Evolutionary conservation across 2,329 filamentous ascomycete species (phyloP).

Genomic region (Didymella keratinophila): DNA sequence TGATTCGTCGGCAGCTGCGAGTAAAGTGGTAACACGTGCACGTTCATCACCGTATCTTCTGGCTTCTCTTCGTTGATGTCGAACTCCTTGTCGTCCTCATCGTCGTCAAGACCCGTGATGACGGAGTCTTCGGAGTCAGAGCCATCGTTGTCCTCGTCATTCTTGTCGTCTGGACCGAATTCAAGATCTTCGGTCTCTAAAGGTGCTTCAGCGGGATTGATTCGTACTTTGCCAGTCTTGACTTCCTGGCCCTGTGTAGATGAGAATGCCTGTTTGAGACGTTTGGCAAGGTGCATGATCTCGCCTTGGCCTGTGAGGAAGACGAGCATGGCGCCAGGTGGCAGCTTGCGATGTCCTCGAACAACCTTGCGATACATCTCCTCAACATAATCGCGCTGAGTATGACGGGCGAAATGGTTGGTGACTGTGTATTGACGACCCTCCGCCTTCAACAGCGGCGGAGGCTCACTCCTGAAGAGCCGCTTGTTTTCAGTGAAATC

Average conservation of each 20-base stretch:
- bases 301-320: slow-evolving; percentile 95
- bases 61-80: slow-evolving; percentile 71
- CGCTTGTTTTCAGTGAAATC: slow-evolving; percentile 86
- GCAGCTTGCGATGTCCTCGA: slow-evolving; percentile 86
- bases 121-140: slow-evolving; percentile 66
- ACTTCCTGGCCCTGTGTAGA: slow-evolving; percentile 57
- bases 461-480: slow-evolving; percentile 75
- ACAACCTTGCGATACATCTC: slow-evolving; percentile 89
- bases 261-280: slow-evolving; percentile 73
- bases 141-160: slow-evolving; percentile 55
- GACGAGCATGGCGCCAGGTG: slow-evolving; percentile 88
- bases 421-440: slow-evolving; percentile 92
- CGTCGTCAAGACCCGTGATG: slow-evolving; percentile 66
- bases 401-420: slow-evolving; percentile 84
- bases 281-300: slow-evolving; percentile 83
- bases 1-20: slow-evolving; percentile 90
- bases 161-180: slow-evolving; percentile 63
- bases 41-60: slow-evolving; percentile 67
- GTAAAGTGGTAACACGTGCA: slow-evolving; percentile 92
- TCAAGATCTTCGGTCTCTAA: slow-evolving; percentile 89
- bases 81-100: slow-evolving; percentile 70
- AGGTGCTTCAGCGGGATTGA: slow-evolving; percentile 79
- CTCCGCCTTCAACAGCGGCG: slow-evolving; percentile 87
- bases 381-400: slow-evolving; percentile 86
- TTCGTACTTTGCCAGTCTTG: slow-evolving; percentile 72